Evolutionary conservation across 768 basidiomycete species (phyloP).

Genomic region (Rhizopogon sp.): DNA sequence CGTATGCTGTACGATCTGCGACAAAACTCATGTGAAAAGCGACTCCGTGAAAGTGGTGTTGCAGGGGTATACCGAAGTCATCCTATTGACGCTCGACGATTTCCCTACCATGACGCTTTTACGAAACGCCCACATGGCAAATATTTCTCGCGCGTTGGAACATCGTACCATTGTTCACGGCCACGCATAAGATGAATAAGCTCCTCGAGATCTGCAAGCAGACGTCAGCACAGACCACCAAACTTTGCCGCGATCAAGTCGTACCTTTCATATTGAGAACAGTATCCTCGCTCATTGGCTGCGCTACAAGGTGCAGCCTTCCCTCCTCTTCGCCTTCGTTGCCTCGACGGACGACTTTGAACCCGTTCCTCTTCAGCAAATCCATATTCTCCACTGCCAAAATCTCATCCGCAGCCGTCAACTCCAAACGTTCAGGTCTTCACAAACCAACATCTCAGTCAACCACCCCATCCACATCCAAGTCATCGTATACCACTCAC

Average conservation of each 20-base stretch:
- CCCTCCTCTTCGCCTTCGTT: conserved; percentile 32
- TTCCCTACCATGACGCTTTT: conserved; percentile 97
- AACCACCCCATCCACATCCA: background rate
- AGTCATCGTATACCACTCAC: conserved; percentile 31
- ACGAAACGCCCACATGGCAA: conserved; percentile 92
- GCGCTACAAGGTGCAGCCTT: conserved; percentile 66
- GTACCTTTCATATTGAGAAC: conserved; percentile 85
- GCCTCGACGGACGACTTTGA: conserved; percentile 66
- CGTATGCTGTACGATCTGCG: conserved; percentile 74
- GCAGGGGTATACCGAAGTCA: conserved; percentile 51
- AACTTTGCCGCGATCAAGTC: conserved; percentile 1
- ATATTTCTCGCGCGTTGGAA: conserved; percentile 91
- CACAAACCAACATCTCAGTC: background rate
- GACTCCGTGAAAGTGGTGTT: background rate
- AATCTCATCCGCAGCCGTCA: conserved; percentile 89
- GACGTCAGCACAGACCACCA: background rate
- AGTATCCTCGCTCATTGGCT: conserved; percentile 89
- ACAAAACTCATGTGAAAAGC: background rate
- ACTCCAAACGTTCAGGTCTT: conserved; percentile 73
- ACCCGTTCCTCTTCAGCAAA: too few relatives aligned
- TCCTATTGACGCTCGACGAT: conserved; percentile 70
- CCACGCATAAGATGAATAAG: conserved; percentile 83
- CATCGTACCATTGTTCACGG: conserved; percentile 82
- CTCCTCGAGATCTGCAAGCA: conserved; percentile 78
- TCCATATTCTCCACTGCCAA: too few relatives aligned